Conservation (phyloP, 2,329 filamentous ascomycete genomes). For the Penicillium sp. region DNA sequence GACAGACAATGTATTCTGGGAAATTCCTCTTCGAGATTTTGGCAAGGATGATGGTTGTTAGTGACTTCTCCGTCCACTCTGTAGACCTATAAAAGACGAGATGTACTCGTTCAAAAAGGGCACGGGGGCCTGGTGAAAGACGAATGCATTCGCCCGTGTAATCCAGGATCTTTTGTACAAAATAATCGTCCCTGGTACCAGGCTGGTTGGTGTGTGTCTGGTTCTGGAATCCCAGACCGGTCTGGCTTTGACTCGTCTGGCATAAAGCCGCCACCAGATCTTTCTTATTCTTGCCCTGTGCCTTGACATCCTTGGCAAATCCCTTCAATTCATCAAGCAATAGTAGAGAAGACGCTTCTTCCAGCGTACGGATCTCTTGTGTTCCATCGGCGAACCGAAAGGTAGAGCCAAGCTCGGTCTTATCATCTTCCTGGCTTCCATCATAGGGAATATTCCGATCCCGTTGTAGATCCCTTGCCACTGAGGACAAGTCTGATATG, state of each 20-base stretch:
- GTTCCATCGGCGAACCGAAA: constrained; percentile 81
- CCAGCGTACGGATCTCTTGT: constrained; percentile 67
- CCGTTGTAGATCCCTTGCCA: constrained; percentile 61
- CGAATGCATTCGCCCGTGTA: constrained; percentile 79
- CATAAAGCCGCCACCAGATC: constrained; percentile 71
- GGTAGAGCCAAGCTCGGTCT: constrained; percentile 46
- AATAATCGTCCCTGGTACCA: constrained; percentile 67
- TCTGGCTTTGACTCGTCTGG: constrained; percentile 68
- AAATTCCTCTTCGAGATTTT: constrained; percentile 86
- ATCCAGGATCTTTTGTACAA: constrained; percentile 68
- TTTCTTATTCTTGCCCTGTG: constrained; percentile 80
- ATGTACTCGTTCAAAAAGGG: constrained; percentile 88
- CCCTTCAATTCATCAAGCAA: constrained; percentile 81
- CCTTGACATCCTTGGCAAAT: constrained; percentile 78
- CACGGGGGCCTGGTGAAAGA: constrained; percentile 65
- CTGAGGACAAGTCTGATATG: constrained; percentile 65
- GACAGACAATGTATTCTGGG: constrained; percentile 81
- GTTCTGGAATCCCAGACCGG: constrained; percentile 63
- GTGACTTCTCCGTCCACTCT: constrained; percentile 94
- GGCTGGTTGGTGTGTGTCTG: constrained; percentile 39
- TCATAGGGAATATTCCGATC: constrained; percentile 52
- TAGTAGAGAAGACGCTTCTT: constrained; percentile 76
- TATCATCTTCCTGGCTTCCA: constrained; percentile 14
- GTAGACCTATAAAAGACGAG: constrained; percentile 93
- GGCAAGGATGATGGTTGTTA: constrained; percentile 89